Conservation (phyloP, 2,329 filamentous ascomycete genomes). For the Chaetoscypha palmicola region DNA sequence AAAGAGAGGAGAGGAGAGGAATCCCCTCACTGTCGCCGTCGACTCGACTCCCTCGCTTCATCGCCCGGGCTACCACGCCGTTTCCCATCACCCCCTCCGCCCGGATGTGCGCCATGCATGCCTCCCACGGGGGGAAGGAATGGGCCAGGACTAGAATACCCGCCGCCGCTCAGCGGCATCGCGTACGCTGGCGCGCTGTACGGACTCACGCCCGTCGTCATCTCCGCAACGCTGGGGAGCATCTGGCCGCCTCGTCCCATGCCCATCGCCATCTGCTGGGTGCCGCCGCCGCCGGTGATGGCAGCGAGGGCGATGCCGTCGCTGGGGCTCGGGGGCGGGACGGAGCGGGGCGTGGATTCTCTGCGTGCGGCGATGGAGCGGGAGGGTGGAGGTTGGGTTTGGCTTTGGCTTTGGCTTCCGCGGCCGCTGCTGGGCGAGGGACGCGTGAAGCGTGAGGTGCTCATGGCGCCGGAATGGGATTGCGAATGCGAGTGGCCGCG, state of each 20-base stretch:
- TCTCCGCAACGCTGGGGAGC: constrained; percentile 55
- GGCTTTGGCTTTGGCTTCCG: constrained; percentile 5
- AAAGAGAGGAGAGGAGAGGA: not conserved
- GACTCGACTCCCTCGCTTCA: constrained; percentile 39
- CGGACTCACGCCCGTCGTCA: constrained; percentile 56
- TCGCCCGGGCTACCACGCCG: constrained; percentile 46
- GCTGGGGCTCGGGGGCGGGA: constrained; percentile 34
- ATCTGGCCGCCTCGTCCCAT: constrained; percentile 30
- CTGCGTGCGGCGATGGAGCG: constrained; percentile 28
- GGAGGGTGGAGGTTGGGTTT: constrained; percentile 8
- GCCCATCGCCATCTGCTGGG: constrained; percentile 19
- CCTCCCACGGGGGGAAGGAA: constrained; percentile 30
- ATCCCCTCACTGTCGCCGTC: constrained; percentile 35
- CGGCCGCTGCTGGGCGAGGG: constrained; percentile 15
- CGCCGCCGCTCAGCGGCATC: constrained; percentile 24
- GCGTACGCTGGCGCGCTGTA: constrained; percentile 53
- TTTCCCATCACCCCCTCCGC: constrained; percentile 36
- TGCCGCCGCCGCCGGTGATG: constrained; percentile 25
- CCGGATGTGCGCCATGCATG: constrained; percentile 10
- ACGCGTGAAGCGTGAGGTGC: constrained; percentile 21
- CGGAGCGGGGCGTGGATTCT: constrained; percentile 30
- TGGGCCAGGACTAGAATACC: constrained; percentile 37
- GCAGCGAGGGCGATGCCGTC: constrained; percentile 30
- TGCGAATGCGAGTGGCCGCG: constrained; percentile 27
- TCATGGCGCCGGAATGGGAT: constrained; percentile 22